Evolutionary conservation across 2,329 filamentous ascomycete genomes (phyloP).

Genomic region (Colletotrichum chlorophyti): DNA sequence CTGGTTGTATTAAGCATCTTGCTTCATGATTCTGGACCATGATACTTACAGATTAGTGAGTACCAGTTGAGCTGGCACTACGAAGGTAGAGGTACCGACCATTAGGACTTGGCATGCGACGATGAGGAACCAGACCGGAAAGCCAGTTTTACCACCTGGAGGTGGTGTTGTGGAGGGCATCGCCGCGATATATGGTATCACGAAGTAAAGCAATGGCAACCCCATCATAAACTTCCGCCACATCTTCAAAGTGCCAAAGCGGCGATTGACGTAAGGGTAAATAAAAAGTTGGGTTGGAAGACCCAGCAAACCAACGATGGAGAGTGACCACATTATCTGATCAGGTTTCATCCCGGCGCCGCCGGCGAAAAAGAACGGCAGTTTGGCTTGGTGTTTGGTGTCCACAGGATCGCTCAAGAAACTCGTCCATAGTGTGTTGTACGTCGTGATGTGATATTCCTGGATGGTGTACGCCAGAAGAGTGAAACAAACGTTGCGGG

Average conservation of each 20-base stretch:
- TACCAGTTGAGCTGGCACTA: conserved; percentile 13
- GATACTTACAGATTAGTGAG: conserved; percentile 17
- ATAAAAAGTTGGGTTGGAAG: background rate
- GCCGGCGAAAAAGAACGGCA: conserved; percentile 6
- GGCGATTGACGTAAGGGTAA: conserved; percentile 3
- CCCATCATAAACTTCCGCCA: conserved; percentile 8
- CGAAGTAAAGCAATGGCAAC: conserved; percentile 2
- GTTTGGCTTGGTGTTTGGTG: background rate
- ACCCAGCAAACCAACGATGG: conserved; percentile 2
- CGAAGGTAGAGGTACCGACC: conserved; percentile 13
- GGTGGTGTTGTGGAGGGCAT: conserved; percentile 2
- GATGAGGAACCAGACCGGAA: conserved; percentile 15
- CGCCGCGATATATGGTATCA: conserved; percentile 10
- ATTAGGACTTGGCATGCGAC: conserved; percentile 2
- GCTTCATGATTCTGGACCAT: no score
- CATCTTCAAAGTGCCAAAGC: conserved; percentile 10
- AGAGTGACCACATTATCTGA: conserved; percentile 8
- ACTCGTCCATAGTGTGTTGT: conserved; percentile 10
- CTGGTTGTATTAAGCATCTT: background rate
- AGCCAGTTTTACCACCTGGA: conserved; percentile 2
- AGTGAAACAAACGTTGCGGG: conserved; percentile 5
- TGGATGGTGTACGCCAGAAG: conserved; percentile 4
- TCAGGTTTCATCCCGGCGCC: conserved; percentile 5
- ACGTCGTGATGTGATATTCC: conserved; percentile 6
- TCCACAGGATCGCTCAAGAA: conserved; percentile 11